phyloP scores from a whole-genome alignment of 805 yeast species.

The Danielia oregonensis region DNA sequence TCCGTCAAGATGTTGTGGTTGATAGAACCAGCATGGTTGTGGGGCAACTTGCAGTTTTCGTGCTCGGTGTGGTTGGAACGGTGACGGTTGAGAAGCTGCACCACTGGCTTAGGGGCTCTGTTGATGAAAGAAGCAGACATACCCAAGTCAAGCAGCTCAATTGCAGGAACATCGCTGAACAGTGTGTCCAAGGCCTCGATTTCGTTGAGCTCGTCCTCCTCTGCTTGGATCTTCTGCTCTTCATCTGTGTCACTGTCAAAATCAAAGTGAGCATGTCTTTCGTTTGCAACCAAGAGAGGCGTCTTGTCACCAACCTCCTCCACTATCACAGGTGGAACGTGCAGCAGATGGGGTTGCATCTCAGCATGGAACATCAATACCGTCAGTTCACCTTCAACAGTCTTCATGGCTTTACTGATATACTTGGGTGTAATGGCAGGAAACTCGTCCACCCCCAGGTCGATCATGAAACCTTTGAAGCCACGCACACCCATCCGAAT shows the following conservation, averaged over 20 bases:
- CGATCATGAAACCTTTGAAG: constrained; percentile 88
- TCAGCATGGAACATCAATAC: constrained; percentile 92
- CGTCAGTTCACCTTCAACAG: constrained; percentile 60
- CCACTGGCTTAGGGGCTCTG: constrained; percentile 38
- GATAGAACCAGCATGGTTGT: constrained; percentile 21
- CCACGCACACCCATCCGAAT: constrained; percentile 88
- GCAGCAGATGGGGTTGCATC: constrained; percentile 47
- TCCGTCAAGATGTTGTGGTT: constrained; percentile 39
- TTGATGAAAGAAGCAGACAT: constrained; percentile 38
- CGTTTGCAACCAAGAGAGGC: constrained; percentile 24
- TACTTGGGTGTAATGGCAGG: constrained; percentile 71
- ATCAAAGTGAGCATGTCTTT: constrained; percentile 15
- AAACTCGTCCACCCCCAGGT: constrained; percentile 94
- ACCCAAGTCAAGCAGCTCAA: constrained; percentile 33
- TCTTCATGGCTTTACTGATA: constrained; percentile 62
- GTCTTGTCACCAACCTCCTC: constrained; percentile 20
- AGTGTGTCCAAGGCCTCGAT: constrained; percentile 23
- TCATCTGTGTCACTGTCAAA: constrained; percentile 13
- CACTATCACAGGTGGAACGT: constrained; percentile 22
- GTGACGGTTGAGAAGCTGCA: constrained; percentile 24
- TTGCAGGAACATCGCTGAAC: constrained; percentile 14
- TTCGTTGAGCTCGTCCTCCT: constrained; percentile 14
- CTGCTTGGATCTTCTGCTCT: constrained; percentile 5
- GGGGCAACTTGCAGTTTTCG: constrained; percentile 30
- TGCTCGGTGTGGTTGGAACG: constrained; percentile 20